Percentiles rank a stretch among this genome's conserved stretches.
Conservation (phyloP, 306 rosid genomes). For the Dalbergia oliveri region DNA sequence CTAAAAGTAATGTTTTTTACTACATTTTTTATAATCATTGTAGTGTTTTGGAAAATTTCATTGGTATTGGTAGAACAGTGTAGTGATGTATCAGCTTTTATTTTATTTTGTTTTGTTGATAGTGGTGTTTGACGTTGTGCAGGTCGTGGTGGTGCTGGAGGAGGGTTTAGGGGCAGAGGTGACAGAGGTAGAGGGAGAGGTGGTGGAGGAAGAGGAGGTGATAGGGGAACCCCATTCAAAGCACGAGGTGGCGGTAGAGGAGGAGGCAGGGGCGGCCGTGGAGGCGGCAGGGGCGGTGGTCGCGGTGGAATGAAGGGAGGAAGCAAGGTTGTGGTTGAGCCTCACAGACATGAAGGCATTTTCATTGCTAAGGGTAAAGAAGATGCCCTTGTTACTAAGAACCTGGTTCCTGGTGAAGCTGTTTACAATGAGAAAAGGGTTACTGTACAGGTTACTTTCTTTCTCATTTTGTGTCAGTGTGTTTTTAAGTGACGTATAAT, state of each 20-base stretch:
- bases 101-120: neutral
- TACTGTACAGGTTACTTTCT: conserved; percentile 72
- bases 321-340: conserved; percentile 55
- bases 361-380: conserved; percentile 92
- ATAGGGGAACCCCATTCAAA: conserved; percentile 18
- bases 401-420: conserved; percentile 89
- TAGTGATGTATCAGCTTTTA: neutral
- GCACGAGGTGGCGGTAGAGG: conserved; percentile 35
- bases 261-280: neutral
- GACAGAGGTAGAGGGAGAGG: conserved; percentile 50
- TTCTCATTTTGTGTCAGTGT: neutral
- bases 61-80: neutral
- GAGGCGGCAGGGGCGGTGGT: conserved; percentile 39
- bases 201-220: conserved; percentile 51
- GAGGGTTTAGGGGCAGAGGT: conserved; percentile 39
- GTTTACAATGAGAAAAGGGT: conserved; percentile 91
- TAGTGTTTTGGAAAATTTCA: neutral
- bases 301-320: conserved; percentile 64
- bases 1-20: neutral
- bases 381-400: conserved; percentile 93
- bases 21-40: neutral
- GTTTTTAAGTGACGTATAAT: neutral
- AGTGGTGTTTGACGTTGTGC: neutral
- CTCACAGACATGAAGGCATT: conserved; percentile 81
- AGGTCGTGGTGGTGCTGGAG: conserved; percentile 53